Evolutionary conservation across 2,329 filamentous ascomycete species (phyloP).

Genomic region (Tolypocladium guangdongense): DNA sequence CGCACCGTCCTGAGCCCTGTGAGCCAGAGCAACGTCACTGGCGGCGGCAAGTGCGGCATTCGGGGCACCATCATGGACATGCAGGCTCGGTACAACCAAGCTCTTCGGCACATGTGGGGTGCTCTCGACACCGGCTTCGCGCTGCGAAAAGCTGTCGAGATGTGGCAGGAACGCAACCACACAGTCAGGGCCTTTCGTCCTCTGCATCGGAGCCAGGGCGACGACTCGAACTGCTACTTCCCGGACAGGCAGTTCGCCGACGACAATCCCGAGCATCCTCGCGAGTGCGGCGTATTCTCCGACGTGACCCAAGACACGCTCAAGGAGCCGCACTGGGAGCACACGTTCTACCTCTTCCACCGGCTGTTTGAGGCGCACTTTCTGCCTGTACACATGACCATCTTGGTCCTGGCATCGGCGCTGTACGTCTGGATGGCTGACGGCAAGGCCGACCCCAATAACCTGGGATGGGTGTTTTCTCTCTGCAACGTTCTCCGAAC

Average conservation of each 20-base stretch:
- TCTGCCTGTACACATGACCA: slow-evolving; percentile 55
- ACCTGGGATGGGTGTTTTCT: slow-evolving; percentile 47
- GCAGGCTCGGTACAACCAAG: slow-evolving; percentile 59
- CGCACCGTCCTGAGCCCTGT: slow-evolving; percentile 56
- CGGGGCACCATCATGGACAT: slow-evolving; percentile 46
- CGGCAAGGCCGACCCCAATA: slow-evolving; percentile 36
- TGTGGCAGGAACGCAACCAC: slow-evolving; percentile 46
- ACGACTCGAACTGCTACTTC: slow-evolving; percentile 35
- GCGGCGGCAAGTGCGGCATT: slow-evolving; percentile 42
- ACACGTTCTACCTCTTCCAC: slow-evolving; percentile 48
- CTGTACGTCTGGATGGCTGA: slow-evolving; percentile 47
- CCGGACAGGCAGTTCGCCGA: slow-evolving; percentile 31
- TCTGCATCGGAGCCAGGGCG: slow-evolving; percentile 37
- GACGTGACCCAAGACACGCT: slow-evolving; percentile 42
- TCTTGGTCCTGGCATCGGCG: slow-evolving; percentile 51
- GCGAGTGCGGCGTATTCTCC: slow-evolving; percentile 42
- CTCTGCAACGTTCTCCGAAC: slow-evolving; percentile 50
- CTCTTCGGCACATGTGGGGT: slow-evolving; percentile 67
- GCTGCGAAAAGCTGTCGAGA: slow-evolving; percentile 44
- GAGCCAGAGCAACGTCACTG: slow-evolving; percentile 62
- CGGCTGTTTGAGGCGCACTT: slow-evolving; percentile 68
- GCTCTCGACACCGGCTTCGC: slow-evolving; percentile 58
- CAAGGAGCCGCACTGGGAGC: slow-evolving; percentile 41
- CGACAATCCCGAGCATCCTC: slow-evolving; percentile 26
- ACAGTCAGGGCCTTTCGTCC: slow-evolving; percentile 44